Conservation (phyloP, 2,329 filamentous ascomycete species). For the Neonectria hederae region DNA sequence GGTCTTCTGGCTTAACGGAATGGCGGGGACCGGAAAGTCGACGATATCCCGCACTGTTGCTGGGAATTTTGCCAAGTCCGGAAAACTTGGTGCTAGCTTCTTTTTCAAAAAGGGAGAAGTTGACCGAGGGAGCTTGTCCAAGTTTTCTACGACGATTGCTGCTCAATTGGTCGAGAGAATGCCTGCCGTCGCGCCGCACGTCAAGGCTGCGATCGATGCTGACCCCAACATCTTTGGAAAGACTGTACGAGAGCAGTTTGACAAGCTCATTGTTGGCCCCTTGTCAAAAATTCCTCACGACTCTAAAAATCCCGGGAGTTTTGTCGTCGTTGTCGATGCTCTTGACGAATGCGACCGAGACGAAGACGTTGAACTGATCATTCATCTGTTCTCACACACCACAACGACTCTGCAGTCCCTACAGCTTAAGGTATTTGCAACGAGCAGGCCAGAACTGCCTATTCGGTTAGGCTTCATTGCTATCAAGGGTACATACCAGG, state of each 20-base stretch:
- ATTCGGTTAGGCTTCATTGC: conserved; percentile 49
- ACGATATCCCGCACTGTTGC: conserved; percentile 50
- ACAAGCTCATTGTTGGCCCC: conserved; percentile 51
- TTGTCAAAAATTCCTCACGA: conserved; percentile 30
- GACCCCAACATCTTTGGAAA: conserved; percentile 41
- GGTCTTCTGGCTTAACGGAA: not conserved
- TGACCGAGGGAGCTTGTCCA: conserved; percentile 48
- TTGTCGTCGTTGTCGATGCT: conserved; percentile 49
- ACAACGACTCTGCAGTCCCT: conserved; percentile 27
- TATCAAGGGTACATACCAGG: conserved; percentile 26
- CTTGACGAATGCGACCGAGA: conserved; percentile 42
- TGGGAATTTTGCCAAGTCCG: not conserved
- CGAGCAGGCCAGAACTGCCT: conserved; percentile 53
- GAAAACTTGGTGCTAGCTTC: conserved; percentile 24
- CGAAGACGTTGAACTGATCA: conserved; percentile 43
- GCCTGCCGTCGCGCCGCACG: conserved; percentile 39
- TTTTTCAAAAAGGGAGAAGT: conserved; percentile 49
- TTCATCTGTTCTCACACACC: conserved; percentile 36
- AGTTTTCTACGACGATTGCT: conserved; percentile 54
- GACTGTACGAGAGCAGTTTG: conserved; percentile 50
- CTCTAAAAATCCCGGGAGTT: not conserved
- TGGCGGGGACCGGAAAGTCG: conserved; percentile 11
- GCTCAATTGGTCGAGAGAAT: conserved; percentile 43
- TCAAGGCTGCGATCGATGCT: conserved; percentile 45
- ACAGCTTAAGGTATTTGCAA: conserved; percentile 50